Conservation (phyloP, 176 grass and related monocot species). For the Rhynchospora tenuis region DNA sequence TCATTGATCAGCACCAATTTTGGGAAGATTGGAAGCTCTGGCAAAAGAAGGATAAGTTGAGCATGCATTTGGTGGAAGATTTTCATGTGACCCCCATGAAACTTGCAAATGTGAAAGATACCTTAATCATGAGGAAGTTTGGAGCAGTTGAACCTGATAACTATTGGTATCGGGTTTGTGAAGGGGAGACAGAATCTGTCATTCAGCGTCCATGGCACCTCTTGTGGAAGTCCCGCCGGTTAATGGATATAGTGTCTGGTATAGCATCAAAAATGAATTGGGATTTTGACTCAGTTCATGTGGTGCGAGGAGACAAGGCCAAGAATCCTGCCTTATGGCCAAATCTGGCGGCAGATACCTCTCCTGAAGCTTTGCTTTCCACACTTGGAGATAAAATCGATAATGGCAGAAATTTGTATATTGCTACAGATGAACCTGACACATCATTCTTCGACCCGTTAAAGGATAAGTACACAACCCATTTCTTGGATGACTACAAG, state of each 20-base stretch:
- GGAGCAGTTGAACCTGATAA: constrained; percentile 66
- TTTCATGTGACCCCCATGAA: constrained; percentile 77
- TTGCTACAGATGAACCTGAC: constrained; percentile 63
- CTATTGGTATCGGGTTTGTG: constrained; percentile 85
- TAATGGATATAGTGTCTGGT: constrained; percentile 89
- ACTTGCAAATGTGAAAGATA: constrained; percentile 54
- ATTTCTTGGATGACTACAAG: constrained; percentile 79
- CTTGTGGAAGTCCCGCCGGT: constrained; percentile 75
- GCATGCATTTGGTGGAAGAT: constrained; percentile 67
- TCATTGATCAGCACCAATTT: constrained; percentile 74
- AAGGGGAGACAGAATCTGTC: constrained; percentile 71
- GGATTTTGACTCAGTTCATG: constrained; percentile 79
- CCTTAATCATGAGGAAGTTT: constrained; percentile 89
- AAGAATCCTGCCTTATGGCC: constrained; percentile 76
- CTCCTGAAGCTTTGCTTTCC: constrained; percentile 45
- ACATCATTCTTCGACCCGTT: constrained; percentile 72
- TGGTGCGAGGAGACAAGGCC: constrained; percentile 76
- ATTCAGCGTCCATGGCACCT: constrained; percentile 89
- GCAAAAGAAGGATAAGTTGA: constrained; percentile 61
- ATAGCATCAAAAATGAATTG: constrained; percentile 72
- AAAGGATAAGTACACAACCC: constrained; percentile 57
- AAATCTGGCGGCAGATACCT: constrained; percentile 70
- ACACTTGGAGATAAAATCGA: constrained; percentile 72
- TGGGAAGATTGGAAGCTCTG: constrained; percentile 74
- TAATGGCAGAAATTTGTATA: constrained; percentile 65